A percentile compares a stretch with the other conserved stretches of the same genome.
Conservation (phyloP, 306 rosid species). For the Citrullus mucosospermus region DNA sequence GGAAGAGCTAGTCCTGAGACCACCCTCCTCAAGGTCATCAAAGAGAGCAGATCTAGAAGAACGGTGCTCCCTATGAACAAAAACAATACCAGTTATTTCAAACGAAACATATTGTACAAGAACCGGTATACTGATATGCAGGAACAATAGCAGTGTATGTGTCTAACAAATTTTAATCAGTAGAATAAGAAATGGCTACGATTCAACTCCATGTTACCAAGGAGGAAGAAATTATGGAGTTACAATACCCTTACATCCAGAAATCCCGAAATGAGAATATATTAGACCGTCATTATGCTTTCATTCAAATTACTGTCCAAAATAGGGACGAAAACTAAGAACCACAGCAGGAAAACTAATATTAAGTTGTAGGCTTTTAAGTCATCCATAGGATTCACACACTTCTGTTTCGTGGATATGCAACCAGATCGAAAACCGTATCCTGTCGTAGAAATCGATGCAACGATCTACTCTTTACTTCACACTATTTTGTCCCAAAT, state of each 20-base stretch:
- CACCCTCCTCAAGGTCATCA: conserved; percentile 89
- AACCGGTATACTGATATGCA: background rate
- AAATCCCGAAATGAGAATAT: background rate
- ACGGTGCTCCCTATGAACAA: conserved; percentile 53
- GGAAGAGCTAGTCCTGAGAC: conserved; percentile 64
- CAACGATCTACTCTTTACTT: background rate
- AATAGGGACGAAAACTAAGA: background rate
- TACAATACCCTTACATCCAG: background rate
- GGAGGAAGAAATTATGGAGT: background rate
- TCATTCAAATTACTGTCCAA: background rate
- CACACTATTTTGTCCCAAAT: background rate
- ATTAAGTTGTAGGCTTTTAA: background rate
- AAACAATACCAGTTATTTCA: background rate
- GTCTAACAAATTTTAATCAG: too few relatives aligned
- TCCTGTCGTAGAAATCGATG: background rate
- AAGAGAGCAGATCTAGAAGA: conserved; percentile 56
- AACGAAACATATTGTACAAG: background rate
- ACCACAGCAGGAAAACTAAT: background rate
- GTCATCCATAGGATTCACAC: background rate
- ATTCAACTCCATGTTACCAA: background rate
- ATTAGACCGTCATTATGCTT: background rate
- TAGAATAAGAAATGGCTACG: background rate
- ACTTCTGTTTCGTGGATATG: background rate
- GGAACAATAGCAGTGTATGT: background rate
- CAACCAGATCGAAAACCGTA: background rate